Base-by-base conservation (phyloP, 2,329 filamentous ascomycete species). In the Tricladium varicosporioides region DNA sequence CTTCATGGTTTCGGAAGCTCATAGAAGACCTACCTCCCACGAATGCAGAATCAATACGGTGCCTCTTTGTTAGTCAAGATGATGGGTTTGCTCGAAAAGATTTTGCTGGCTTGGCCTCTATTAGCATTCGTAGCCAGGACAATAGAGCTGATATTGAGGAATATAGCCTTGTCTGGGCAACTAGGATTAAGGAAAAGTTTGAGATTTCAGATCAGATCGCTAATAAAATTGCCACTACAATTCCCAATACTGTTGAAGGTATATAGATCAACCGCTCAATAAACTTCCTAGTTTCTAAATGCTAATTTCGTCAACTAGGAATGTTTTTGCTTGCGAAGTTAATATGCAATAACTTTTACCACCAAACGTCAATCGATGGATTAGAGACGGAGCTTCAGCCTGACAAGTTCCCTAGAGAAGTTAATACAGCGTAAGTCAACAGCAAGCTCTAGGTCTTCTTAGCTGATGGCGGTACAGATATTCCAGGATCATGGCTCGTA, bases 31-130 rank as follows among this genome's bases (percentile, higher is more conserved):
- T 43, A 33, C 11, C 57, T n/a, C 43, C 11, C 16, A 19, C 42
- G 13, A 11, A 58, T 31, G 48, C 50, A 36, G 51, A 62, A 22
- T 51, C 56, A 16, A 32, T 66, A 48, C 62, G 69, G 33, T 62
- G 71, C 54, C 55, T 71, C 40, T 65, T 75, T 31, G 57, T 74
- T 18, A 74, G 73, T 27, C 73, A 72, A 33, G 65, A 72, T 46
- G 71, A 74, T 42, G 51, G 51, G n/a, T 55, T 57, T 2, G 56
- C 64, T 45, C 69, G 70, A 11, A 61, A 65, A 4, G 66, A 67
- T 45, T 62, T 67, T 44, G 57, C 73, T 11, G 49, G 53, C 7
- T 51, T 58, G 5, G 42, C 67, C 33, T 57, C 65, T 5, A 55
- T 62, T 10, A 64, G 68, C 19, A 59, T 67, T 5, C 54, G 72